Conservation (phyloP, 805 yeast species). For the Candida multigemmis region DNA sequence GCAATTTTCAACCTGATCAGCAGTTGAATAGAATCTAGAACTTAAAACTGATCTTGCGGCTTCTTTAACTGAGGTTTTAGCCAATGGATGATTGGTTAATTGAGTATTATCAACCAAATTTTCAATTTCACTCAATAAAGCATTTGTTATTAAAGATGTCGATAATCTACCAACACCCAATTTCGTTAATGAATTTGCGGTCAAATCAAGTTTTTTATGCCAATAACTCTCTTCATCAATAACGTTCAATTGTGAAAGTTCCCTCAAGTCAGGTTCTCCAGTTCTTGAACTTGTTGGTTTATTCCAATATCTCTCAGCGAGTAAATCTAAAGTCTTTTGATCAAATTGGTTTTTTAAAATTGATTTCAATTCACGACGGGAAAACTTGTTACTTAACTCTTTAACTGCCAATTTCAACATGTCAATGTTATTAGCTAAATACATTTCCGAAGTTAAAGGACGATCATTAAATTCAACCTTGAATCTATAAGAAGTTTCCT, state of each 20-base stretch:
- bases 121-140: conserved; percentile 69
- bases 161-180: conserved; percentile 90
- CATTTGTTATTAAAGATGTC: conserved; percentile 73
- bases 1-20: conserved; percentile 98
- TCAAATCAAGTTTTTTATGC: conserved; percentile 78
- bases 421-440: conserved; percentile 87
- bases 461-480: conserved; percentile 97
- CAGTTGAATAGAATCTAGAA: conserved; percentile 77
- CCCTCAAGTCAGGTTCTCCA: conserved; percentile 41
- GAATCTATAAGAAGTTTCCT: conserved; percentile 85
- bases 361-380: conserved; percentile 72
- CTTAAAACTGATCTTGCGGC: conserved; percentile 78
- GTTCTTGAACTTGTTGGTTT: conserved; percentile 27
- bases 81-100: conserved; percentile 78
- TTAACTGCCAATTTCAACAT: conserved; percentile 77
- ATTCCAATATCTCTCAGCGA: conserved; percentile 93
- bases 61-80: conserved; percentile 69
- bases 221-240: conserved; percentile 68
- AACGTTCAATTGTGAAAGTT: conserved; percentile 42
- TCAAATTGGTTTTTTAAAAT: conserved; percentile 78
- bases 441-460: conserved; percentile 87
- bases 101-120: conserved; percentile 67
- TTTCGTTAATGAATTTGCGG: conserved; percentile 80
- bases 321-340: conserved; percentile 75
- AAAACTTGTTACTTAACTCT: conserved; percentile 75